Base-by-base conservation (phyloP, 805 yeast genomes). In the Candida tallmaniae region DNA sequence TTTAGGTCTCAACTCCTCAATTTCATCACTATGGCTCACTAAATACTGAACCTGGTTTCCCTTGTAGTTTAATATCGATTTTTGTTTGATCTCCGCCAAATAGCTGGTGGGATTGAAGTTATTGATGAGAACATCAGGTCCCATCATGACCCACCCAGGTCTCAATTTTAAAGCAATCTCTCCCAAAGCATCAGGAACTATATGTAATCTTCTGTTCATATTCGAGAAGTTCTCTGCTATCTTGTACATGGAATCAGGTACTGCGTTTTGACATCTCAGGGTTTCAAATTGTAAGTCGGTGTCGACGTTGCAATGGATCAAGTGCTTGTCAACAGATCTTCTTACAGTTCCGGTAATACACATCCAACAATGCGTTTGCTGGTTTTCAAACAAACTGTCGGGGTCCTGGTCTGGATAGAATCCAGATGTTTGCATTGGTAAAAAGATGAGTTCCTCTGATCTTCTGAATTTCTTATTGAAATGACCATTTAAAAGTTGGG, bases 361-460 rank as follows among this genome's bases (percentile, higher is more conserved):
- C 96, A 89, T 88, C 84, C 96, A 83, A 50, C 97, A 89, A 60
- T 90, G 97, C 96, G 96, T 89, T 59, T 83, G 93, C 57, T 83
- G 78, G 39, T 80, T 76, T 40, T 76, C 78, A 36, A 84, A 68
- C 17, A 84, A 52, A 2, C 60, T 50, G 4, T 35, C 35, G 4
- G 26, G 32, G 6, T 70, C 70, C 25, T 74, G 73, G 2, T 69
- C 68, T 1, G 93, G 93, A 42, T 75, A 79, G 50, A 75, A 78
- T 1, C 78, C 77, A 0, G 93, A 80, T 19, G 72, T 56, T 39
- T 72, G 72, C n/a, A 75, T 69, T 2, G 90, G 86, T 10, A 86
- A 76, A 51, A 83, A 89, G 0, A 87, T 86, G 37, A 90, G 65
- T 51, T 90, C 97, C 55, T 89, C 97, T 11, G 93, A 82, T 52